Base-by-base conservation (phyloP, 305 asterid species). In the Fraxinus baroniana region DNA sequence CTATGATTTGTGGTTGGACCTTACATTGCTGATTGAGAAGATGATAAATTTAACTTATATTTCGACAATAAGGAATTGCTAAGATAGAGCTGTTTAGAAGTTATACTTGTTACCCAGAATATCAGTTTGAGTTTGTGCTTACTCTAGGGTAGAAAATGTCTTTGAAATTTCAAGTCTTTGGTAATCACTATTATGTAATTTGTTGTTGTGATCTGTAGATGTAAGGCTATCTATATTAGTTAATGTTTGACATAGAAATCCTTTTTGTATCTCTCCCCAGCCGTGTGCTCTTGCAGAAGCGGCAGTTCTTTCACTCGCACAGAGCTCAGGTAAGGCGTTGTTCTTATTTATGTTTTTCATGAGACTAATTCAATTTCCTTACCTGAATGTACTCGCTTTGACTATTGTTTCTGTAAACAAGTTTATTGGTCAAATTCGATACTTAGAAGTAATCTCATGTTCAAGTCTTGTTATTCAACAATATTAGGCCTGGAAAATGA, bases 241-340 rank as follows among this genome's bases (percentile, higher is more conserved):
- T 76, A 46, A 39, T 49, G 64, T 68, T 68, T 84, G 80, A 28
- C 74, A 52, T 44, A 78, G 64, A 79, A 82, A 74, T 46, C 77
- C 24, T 17, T 73, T 81, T 77, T 49, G 76, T 64, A 37, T 39
- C 26, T 76, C 57, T 55, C 7, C 79, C 64, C 94, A 97, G 99
- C 77, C 97, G 97, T 80, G 90, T 93, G 33, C 97, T 92, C 87
- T 85, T 97, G 95, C 97, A 92, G 91, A 97, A 91, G 89, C 92
- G 99, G 84, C 98, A 94, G 80, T 94, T 97, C 89, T 97, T 95
- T 88, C 99, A 97, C 86, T 97, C 99, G 9, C 99, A 95, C 88
- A 90, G 97, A 90, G 99, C 99, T 79, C 99, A 97, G 91, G 99
- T 97, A 90, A 93, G 89, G 80, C 77, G 22, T 83, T 15, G 33